Conservation (phyloP, 768 basidiomycete genomes). For the Tulasnella sp. region DNA sequence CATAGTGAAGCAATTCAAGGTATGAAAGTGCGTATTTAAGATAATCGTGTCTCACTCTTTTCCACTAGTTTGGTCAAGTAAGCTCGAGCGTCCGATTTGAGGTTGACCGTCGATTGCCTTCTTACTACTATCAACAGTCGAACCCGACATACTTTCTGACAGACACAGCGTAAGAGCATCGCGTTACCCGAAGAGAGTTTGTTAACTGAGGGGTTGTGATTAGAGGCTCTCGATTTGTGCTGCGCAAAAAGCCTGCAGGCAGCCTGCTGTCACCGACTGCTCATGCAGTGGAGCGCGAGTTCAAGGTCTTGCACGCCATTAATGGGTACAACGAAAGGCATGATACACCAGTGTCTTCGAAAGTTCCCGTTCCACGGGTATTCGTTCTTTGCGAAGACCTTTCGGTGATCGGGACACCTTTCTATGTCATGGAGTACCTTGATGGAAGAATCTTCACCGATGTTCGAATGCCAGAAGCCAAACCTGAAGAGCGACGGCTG, state of each 20-base stretch:
- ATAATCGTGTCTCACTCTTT: constrained; percentile 3
- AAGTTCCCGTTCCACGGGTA: constrained; percentile 77
- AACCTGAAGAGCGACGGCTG: constrained; percentile 49
- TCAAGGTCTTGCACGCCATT: constrained; percentile 63
- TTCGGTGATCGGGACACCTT: constrained; percentile 71
- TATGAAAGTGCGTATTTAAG: constrained; percentile 26
- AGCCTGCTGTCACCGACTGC: constrained; percentile 80
- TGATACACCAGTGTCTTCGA: constrained; percentile 36
- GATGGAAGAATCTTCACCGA: constrained; percentile 93
- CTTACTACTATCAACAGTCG: constrained; percentile 37
- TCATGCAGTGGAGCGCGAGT: constrained; percentile 93
- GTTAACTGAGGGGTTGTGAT: neutral
- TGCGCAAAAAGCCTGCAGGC: constrained; percentile 90
- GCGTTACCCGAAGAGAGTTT: constrained; percentile 1
- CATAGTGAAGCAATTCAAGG: constrained; percentile 85
- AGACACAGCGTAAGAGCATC: constrained; percentile 45
- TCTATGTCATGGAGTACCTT: constrained; percentile 95
- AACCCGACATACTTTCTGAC: constrained; percentile 95
- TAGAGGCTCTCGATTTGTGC: constrained; percentile 56
- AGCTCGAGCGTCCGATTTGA: constrained; percentile 15
- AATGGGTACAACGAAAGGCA: constrained; percentile 55
- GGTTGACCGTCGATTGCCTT: neutral
- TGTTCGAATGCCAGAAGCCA: constrained; percentile 57
- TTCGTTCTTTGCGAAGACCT: constrained; percentile 73
- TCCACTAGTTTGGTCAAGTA: constrained; percentile 74